Base-by-base conservation (phyloP, 2,329 filamentous ascomycete species). In the Karstenula rhodostoma region DNA sequence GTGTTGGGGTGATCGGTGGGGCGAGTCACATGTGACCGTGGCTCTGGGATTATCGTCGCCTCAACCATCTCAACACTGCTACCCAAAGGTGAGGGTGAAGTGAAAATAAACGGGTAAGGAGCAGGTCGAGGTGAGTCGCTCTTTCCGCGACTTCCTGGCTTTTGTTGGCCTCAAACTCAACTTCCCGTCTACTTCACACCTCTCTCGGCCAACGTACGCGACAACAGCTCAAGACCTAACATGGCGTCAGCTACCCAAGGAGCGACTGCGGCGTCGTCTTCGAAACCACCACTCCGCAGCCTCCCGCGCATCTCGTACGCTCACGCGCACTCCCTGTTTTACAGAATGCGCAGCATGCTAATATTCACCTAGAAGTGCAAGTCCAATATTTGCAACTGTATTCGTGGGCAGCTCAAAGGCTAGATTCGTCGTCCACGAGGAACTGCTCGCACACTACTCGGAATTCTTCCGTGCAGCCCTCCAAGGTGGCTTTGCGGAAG, bases 391-490 rank as follows among this genome's bases (percentile, higher is more conserved):
- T 40, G 56, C 29, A 17, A 60, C 37, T 3, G 32, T 65, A 13
- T 1, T 59, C 8, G 63, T 63, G 29, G 60, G 60, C 10, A 13
- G 23, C 8, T 17, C 49, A 4, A 12, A 44, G 25, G 15, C 27
- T 0, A 42, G 19, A 19, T 63, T 62, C 49, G 10, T 47, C 19
- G 32, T 61, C 13, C 60, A 66, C 57, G 53, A 60, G n/a, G 13
- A 32, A 4, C 59, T 69, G 8, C 56, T 71, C 5, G 57, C 43
- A 2, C 23, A 60, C 37, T 51, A 65, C 40, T 68, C 64, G 9
- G 40, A 56, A 5, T 71, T 60, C 64, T 71, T 71, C 58, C 53
- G 50, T 17, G 56, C 42, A 1, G 65, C 68, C n/a, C 35, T 69
- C 0, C 57, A 50, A 1, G 50, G 57, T 1, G 15, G 22, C 0